phyloP scores from a whole-genome alignment of 2,329 filamentous ascomycete genomes.

The Alternaria burnsii region DNA sequence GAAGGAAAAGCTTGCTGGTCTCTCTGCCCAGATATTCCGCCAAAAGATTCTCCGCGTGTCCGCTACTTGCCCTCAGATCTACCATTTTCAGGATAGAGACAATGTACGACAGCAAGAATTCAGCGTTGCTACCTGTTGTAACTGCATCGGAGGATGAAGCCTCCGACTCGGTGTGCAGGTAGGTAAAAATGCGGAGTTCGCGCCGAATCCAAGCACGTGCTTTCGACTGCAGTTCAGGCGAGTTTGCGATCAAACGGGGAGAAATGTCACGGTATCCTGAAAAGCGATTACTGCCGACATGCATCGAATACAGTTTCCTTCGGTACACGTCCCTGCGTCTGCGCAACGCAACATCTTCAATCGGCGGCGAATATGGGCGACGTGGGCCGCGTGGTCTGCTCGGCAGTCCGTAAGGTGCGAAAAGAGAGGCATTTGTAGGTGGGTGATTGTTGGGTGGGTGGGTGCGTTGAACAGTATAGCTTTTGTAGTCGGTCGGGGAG shows the following conservation, averaged over 20 bases:
- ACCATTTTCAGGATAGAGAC: slow-evolving; percentile 83
- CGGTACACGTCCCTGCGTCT: slow-evolving; percentile 78
- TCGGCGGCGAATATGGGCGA: slow-evolving; percentile 34
- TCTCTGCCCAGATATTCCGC: slow-evolving; percentile 79
- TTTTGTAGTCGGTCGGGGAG: slow-evolving; percentile 63
- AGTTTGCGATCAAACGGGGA: slow-evolving; percentile 69
- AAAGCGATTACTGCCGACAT: slow-evolving; percentile 82
- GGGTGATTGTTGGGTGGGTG: slow-evolving; percentile 13
- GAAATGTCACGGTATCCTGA: slow-evolving; percentile 80
- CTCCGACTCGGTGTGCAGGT: slow-evolving; percentile 61
- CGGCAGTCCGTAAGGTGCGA: slow-evolving; percentile 28
- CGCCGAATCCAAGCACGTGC: slow-evolving; percentile 83
- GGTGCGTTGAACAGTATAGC: slow-evolving; percentile 62
- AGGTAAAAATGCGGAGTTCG: slow-evolving; percentile 84
- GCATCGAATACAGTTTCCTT: slow-evolving; percentile 75
- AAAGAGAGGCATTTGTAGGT: slow-evolving; percentile 8
- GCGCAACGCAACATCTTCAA: slow-evolving; percentile 58
- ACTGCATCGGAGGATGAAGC: slow-evolving; percentile 28
- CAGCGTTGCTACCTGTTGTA: slow-evolving; percentile 70
- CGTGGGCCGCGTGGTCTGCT: slow-evolving; percentile 25
- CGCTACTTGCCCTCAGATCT: slow-evolving; percentile 79
- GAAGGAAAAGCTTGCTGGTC: slow-evolving; percentile 78
- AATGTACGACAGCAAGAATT: slow-evolving; percentile 87
- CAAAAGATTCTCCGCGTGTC: slow-evolving; percentile 81
- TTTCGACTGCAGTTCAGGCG: slow-evolving; percentile 74